Evolutionary conservation across 2,329 filamentous ascomycete species (phyloP), one percentile per base, ranked within the genome.

Genomic region (Gaeumannomyces tritici): DNA sequence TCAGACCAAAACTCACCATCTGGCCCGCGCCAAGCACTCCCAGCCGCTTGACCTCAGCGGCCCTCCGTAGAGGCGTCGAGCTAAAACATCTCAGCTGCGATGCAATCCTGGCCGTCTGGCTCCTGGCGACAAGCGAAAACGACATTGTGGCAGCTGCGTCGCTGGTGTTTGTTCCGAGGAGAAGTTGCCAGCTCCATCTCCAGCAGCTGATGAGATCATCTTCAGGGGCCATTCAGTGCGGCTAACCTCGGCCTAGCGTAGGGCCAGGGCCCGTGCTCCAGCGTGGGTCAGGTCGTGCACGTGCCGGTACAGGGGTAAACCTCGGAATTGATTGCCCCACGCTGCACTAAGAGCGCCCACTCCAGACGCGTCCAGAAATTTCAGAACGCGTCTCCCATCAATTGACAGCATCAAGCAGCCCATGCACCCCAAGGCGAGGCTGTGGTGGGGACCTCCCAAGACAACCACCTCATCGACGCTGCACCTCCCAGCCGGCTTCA

Each of bases 21-120:
- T 98, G 95, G 31, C 95, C 95, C 61, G 93, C 93, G 67, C 95
- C 95, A 71, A 99, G 83, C 60, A 99, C 93, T 71, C 93, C 95
- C 55, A 99, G 79, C 67, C 85, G 89, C 79, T 93, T 96, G 65
- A 99, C 88, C 71, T 93, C 86, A 62, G 87, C 85, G 64, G 85
- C 85, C 69, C 79, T 72, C 56, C 82, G 80, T 57, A 80, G 77
- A 57, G 85, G 75, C 54, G 83, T 86, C 42, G 86, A 87, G 78
- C 89, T 93, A 77, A 96, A 96, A 70, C 75, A 76, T 69, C 89
- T 77, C 62, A 73, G 67, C 64, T 79, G 77, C 62, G 75, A 73
- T n/a, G 71, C 66, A 57, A 76, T 69, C 71, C 70, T 66, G 68
- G 66, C 63, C 5, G 65, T 63, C 27, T 67, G 66, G 47, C 66